Evolutionary conservation across 352 stramenopile species (phyloP).

Genomic region (Globisporangium sylvaticum): DNA sequence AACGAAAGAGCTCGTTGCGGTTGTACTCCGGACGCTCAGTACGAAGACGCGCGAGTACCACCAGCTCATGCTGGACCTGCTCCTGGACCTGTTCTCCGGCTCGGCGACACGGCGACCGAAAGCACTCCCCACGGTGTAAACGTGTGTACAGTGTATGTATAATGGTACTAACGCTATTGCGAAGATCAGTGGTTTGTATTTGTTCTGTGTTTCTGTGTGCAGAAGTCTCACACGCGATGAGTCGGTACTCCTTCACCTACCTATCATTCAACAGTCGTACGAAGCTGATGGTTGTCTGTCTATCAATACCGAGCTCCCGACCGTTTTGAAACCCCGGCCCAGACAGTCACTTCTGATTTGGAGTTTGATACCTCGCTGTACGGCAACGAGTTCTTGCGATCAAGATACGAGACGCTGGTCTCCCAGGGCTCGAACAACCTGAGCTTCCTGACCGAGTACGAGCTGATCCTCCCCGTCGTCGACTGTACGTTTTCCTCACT

Average conservation of each 20-base stretch:
- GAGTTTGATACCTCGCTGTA: neutral
- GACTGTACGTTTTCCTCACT: conserved; percentile 2
- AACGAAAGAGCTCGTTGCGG: neutral
- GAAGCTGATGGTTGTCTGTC: neutral
- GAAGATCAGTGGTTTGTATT: neutral
- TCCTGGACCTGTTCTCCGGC: conserved; percentile 8
- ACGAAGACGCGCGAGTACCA: conserved; percentile 3
- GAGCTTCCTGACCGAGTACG: conserved; percentile 16
- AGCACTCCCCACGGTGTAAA: neutral
- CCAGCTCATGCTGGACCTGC: conserved; percentile 5
- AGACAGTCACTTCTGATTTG: too few relatives aligned
- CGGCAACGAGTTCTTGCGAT: conserved; percentile 13
- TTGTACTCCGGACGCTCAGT: conserved; percentile 8
- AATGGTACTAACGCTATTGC: neutral
- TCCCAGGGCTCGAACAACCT: conserved; percentile 13
- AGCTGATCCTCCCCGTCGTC: conserved; percentile 32
- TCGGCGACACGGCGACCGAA: neutral
- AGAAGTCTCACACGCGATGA: neutral
- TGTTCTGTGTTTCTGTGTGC: neutral
- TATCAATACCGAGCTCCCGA: neutral
- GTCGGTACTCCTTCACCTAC: neutral
- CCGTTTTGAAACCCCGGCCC: too few relatives aligned
- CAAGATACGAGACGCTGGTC: neutral
- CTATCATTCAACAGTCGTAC: neutral
- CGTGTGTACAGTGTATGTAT: too few relatives aligned